These are phyloP conservation scores for Trichoderma harzianum DNA, from an alignment of 2,329 filamentous ascomycete genomes.

Conservation along the genomic window DNA sequence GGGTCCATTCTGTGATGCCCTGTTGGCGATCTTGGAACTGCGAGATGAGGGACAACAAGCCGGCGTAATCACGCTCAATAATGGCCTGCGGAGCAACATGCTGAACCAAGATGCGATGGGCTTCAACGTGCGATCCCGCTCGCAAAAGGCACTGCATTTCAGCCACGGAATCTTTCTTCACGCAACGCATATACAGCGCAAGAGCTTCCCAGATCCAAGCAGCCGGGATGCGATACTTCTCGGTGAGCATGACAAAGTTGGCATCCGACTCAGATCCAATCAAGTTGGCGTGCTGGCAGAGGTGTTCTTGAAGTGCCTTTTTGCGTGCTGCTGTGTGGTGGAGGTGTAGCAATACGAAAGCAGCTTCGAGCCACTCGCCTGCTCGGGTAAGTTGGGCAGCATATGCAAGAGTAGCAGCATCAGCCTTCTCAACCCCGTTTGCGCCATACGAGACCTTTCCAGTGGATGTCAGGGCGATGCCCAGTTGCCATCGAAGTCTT, in stretches of 20 bases:
- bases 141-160: constrained; percentile 80
- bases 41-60: constrained; percentile 64
- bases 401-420: constrained; percentile 65
- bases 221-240: constrained; percentile 66
- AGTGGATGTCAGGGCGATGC: constrained; percentile 58
- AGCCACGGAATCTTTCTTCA: constrained; percentile 62
- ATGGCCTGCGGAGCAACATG: constrained; percentile 79
- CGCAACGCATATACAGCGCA: constrained; percentile 74
- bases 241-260: constrained; percentile 57
- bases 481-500: constrained; percentile 81
- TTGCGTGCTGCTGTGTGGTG: constrained; percentile 59
- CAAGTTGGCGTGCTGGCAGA: constrained; percentile 66
- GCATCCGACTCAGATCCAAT: constrained; percentile 58
- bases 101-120: constrained; percentile 77
- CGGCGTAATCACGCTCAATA: constrained; percentile 75
- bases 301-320: constrained; percentile 66
- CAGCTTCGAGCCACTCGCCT: constrained; percentile 65
- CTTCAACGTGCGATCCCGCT: constrained; percentile 72
- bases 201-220: constrained; percentile 86
- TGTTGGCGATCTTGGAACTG: constrained; percentile 65
- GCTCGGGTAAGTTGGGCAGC: constrained; percentile 60
- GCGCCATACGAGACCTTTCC: constrained; percentile 52
- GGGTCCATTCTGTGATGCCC: constrained; percentile 68
- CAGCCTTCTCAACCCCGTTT: constrained; percentile 57
- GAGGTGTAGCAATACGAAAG: constrained; percentile 78